Base-by-base conservation (phyloP, 2,329 filamentous ascomycete genomes). In the Fusarium falciforme region DNA sequence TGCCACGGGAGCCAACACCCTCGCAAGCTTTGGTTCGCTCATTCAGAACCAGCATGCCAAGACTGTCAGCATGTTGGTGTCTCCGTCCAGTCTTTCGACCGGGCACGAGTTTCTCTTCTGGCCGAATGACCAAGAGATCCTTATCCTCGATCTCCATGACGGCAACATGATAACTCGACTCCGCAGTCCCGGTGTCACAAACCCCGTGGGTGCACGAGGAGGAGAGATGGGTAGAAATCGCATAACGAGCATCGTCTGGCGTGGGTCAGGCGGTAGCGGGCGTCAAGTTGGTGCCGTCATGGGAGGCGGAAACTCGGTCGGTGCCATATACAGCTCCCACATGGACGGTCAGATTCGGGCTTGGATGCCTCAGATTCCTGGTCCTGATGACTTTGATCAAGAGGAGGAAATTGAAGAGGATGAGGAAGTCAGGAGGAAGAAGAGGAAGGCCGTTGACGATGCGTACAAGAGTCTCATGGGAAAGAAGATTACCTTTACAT, bases 1-100 rank as follows among this genome's bases (percentile, higher is more conserved):
- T 2, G 87, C 87, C 0, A 94, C 90, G 0, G 94, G 95, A 3
- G 93, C 93, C 20, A 98, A 98, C 81, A 97, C 94, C 0, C 89
- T 98, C 7, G 93, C 93, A 0, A 95, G 93, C 80, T 98, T 98
- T 79, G 95, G 95, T 0, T 93, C 95, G 1, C 88, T 91, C 31
- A 88, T 98, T 44, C 92, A 92, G 76, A 98, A 98, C 80, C 87
- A 85, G 74, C 91, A 89, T 75, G 85, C 92, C 6, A 89, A 88
- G 22, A 91, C 88, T 68, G 85, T 89, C 22, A 87, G 86, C 54
- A 90, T 94, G 67, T 83, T 94, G 64, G 82, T 91, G 10, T 87
- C 91, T 1, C 94, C 95, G 0, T 85, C 85, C 1, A 85, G 88
- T 9, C 79, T 92, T 29, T 89, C 89, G 4, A 82, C 85, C 6